phyloP scores from a whole-genome alignment of 805 yeast species.

The Starmerella sp. region DNA sequence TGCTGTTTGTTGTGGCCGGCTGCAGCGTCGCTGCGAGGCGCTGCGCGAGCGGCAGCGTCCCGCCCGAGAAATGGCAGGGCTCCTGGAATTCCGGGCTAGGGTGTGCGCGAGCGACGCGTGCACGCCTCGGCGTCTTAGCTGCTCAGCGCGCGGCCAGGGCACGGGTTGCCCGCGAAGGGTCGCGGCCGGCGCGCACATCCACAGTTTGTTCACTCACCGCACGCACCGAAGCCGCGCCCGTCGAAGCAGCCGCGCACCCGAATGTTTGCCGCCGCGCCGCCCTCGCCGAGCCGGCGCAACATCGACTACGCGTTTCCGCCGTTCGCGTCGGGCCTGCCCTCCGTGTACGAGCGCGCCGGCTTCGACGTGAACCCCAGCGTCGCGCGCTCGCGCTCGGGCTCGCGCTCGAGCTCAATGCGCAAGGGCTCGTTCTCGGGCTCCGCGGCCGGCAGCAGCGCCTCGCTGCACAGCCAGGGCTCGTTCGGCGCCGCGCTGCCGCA shows the following conservation, averaged over 20 bases:
- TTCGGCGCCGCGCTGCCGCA: neutral
- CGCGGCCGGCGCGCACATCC: too few species aligned
- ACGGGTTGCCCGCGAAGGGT: neutral
- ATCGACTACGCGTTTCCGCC: slow-evolving; percentile 33
- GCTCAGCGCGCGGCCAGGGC: neutral
- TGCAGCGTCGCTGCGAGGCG: neutral
- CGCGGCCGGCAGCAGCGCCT: neutral
- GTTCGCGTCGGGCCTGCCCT: slow-evolving; percentile 30
- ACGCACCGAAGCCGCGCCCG: too few species aligned
- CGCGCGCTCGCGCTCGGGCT: slow-evolving; percentile 13
- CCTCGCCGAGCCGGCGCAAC: slow-evolving; percentile 19
- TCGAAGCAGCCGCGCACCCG: too few species aligned
- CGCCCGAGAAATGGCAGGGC: neutral
- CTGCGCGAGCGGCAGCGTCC: neutral
- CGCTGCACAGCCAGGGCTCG: neutral
- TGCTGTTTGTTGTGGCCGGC: neutral
- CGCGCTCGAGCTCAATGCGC: slow-evolving; percentile 11
- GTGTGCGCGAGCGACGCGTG: neutral
- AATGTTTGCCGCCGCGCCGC: slow-evolving; percentile 3
- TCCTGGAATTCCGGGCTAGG: slow-evolving; percentile 4
- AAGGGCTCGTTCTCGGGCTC: slow-evolving; percentile 1
- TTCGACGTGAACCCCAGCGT: slow-evolving; percentile 27
- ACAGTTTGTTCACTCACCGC: too few species aligned
- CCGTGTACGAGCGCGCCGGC: slow-evolving; percentile 36
- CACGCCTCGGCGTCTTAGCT: neutral